These are phyloP conservation scores for Pseudoperonospora humuli DNA, from an alignment of 352 stramenopile species.

Conservation along the genomic window DNA sequence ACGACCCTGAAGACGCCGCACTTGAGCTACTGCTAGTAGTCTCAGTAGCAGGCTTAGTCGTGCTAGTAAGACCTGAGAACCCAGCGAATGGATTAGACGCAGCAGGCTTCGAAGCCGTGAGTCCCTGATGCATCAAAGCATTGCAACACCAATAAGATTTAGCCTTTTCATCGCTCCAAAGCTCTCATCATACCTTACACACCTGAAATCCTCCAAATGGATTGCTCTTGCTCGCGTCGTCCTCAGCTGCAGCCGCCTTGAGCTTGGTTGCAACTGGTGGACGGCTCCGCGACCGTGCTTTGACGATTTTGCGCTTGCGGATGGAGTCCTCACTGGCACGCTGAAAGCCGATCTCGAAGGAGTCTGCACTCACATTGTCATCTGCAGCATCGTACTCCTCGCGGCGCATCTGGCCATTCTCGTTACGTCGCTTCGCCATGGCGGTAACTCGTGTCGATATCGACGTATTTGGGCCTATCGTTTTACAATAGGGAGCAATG, in stretches of 20 bases:
- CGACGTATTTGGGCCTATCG: not conserved
- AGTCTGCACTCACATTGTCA: constrained; percentile 30
- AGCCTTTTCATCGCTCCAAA: not conserved
- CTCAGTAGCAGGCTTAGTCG: constrained; percentile 1
- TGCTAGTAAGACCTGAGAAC: constrained; percentile 26
- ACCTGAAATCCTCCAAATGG: constrained; percentile 46
- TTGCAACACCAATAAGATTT: constrained; percentile 1
- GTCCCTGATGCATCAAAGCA: constrained; percentile 14
- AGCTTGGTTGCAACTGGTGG: constrained; percentile 11
- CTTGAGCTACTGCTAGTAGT: constrained; percentile 7
- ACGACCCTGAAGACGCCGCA: constrained; percentile 19
- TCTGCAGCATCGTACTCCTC: constrained; percentile 75
- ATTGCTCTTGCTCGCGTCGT: constrained; percentile 18
- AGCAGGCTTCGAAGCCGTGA: constrained; percentile 20
- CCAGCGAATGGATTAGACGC: constrained; percentile 42
- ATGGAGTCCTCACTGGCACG: constrained; percentile 64
- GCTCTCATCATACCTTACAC: not conserved
- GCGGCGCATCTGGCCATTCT: constrained; percentile 79
- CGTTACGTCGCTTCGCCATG: constrained; percentile 81
- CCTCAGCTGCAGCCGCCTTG: constrained; percentile 5
- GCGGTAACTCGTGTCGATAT: not conserved
- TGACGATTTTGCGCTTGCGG: constrained; percentile 74
- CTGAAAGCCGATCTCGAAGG: constrained; percentile 57
- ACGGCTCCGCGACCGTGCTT: constrained; percentile 33
- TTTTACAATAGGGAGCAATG: no score